phyloP scores from a whole-genome alignment of 495 filamentous ascomycete genomes.

The Hyaloscypha finlandica region DNA sequence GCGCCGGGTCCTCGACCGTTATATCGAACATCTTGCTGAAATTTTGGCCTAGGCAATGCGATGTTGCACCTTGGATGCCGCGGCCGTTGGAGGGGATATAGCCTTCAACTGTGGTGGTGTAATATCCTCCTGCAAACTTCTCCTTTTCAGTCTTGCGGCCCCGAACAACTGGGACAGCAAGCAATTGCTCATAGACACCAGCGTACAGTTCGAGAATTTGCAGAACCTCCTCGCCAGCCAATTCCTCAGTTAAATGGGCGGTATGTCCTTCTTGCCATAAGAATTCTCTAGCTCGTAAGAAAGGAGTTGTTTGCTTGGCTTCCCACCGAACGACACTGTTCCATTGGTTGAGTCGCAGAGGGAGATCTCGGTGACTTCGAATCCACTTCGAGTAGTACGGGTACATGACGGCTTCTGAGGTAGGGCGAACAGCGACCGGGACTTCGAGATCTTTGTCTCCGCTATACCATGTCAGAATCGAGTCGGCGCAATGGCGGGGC shows the following conservation, averaged over 20 bases:
- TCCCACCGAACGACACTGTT: slow-evolving; percentile 98
- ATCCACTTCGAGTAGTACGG: slow-evolving; percentile 97
- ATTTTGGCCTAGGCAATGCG: slow-evolving; percentile 93
- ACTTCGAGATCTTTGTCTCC: slow-evolving; percentile 90
- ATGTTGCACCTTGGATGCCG: slow-evolving; percentile 94
- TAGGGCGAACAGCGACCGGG: slow-evolving; percentile 93
- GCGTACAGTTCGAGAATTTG: slow-evolving; percentile 94
- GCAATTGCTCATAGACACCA: slow-evolving; percentile 84
- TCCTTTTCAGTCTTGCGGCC: slow-evolving; percentile 92
- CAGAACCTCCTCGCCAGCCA: slow-evolving; percentile 79
- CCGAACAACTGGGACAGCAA: slow-evolving; percentile 91
- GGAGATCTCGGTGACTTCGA: slow-evolving; percentile 88
- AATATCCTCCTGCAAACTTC: slow-evolving; percentile 94
- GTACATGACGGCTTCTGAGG: slow-evolving; percentile 91
- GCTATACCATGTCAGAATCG: slow-evolving; percentile 40
- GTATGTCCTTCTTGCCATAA: slow-evolving; percentile 99
- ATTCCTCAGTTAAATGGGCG: slow-evolving; percentile 78
- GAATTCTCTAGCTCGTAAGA: slow-evolving; percentile 91
- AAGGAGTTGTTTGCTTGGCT: slow-evolving; percentile 95
- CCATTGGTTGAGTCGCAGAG: slow-evolving; percentile 94
- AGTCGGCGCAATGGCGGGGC: background rate
- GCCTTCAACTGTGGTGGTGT: slow-evolving; percentile 93
- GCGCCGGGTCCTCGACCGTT: slow-evolving; percentile 86
- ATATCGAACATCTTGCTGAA: slow-evolving; percentile 99
- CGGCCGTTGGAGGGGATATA: slow-evolving; percentile 92